Conservation (phyloP, 75 land plant genomes). For the Selaginella moellendorffii region DNA sequence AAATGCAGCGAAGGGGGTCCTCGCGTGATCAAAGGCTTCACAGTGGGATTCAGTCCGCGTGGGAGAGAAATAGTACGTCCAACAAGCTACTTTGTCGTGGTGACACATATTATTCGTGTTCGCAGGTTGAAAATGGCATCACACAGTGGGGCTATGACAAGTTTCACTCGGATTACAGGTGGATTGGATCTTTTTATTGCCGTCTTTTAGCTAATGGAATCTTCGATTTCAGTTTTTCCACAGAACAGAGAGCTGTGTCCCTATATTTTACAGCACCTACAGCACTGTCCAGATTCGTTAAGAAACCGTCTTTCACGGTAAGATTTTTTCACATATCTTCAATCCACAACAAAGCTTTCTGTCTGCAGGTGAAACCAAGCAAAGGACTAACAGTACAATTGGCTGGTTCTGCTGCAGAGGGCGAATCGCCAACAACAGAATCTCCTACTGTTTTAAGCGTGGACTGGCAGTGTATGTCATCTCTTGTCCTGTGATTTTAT, state of each 20-base stretch:
- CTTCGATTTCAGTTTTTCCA: conserved; percentile 47
- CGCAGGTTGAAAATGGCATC: conserved; percentile 75
- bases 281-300: conserved; percentile 36
- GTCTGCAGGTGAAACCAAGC: conserved; percentile 37
- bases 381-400: conserved; percentile 44
- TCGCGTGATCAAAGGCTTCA: conserved; percentile 57
- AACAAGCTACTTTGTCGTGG: neutral
- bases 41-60: conserved; percentile 82
- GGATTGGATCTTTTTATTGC: neutral
- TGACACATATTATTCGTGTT: neutral
- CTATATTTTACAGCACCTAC: conserved; percentile 64
- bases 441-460: conserved; percentile 51
- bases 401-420: conserved; percentile 46
- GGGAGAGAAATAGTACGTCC: conserved; percentile 70
- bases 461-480: conserved; percentile 56
- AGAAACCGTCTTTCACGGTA: conserved; percentile 54
- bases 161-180: conserved; percentile 53
- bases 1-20: conserved; percentile 41
- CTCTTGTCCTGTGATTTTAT: conserved; percentile 9
- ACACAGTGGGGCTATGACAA: conserved; percentile 75
- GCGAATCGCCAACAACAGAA: conserved; percentile 51
- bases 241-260: conserved; percentile 45
- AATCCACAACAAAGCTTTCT: too few relatives aligned
- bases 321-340: too few relatives aligned
- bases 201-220: conserved; percentile 5